Conservation (phyloP, 768 basidiomycete genomes). For the Leccinum obscurum region DNA sequence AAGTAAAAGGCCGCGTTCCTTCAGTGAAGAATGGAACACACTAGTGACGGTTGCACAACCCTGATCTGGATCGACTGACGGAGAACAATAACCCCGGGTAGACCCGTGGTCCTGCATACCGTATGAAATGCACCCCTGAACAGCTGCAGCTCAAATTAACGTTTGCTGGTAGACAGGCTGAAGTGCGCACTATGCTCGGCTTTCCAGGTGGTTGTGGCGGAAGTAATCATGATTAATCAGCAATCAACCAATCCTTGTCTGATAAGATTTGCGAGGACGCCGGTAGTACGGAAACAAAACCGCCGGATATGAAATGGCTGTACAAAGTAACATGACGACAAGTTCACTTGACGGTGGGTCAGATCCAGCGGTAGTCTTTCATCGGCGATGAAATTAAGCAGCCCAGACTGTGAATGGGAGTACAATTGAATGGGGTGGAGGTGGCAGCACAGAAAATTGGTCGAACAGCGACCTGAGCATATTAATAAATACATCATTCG, state of each 20-base stretch:
- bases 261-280: constrained; percentile 27
- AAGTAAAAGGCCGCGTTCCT: constrained; percentile 1
- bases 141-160: not conserved
- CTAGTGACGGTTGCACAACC: not conserved
- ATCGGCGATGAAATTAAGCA: constrained; percentile 1
- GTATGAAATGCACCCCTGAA: not conserved
- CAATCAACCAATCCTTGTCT: constrained; percentile 5
- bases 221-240: constrained; percentile 16
- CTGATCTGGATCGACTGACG: not conserved
- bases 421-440: constrained; percentile 18
- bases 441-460: constrained; percentile 9
- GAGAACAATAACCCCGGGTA: not conserved
- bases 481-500: constrained; percentile 35
- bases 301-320: not conserved
- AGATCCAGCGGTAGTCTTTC: constrained; percentile 5
- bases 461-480: constrained; percentile 19
- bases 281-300: not conserved
- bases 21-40: constrained; percentile 7
- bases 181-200: not conserved
- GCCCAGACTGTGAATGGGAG: constrained; percentile 6
- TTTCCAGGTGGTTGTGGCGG: not conserved
- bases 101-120: not conserved
- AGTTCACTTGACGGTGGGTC: not conserved
- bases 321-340: not conserved
- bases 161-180: not conserved